Evolutionary conservation across 805 yeast species (phyloP).

Genomic region (Suhomyces prunicola): DNA sequence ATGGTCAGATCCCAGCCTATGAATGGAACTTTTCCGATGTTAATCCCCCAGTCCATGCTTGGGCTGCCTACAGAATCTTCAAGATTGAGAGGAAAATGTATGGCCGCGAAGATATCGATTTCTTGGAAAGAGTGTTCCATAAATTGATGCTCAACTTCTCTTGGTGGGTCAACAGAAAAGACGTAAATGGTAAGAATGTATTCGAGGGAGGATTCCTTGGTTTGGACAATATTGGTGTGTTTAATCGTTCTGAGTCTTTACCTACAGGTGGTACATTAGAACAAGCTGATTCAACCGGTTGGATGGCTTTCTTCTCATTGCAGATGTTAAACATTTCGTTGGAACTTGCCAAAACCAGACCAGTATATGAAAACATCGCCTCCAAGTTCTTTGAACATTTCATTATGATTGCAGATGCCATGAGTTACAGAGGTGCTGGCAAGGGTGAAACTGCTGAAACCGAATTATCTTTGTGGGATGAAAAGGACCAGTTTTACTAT

Average conservation of each 20-base stretch:
- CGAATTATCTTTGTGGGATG: slow-evolving; percentile 74
- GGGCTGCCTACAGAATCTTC: slow-evolving; percentile 87
- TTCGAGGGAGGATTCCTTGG: slow-evolving; percentile 96
- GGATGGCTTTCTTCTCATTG: slow-evolving; percentile 93
- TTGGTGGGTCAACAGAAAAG: slow-evolving; percentile 97
- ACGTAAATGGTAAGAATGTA: slow-evolving; percentile 78
- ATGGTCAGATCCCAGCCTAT: slow-evolving; percentile 96
- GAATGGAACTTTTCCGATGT: slow-evolving; percentile 96
- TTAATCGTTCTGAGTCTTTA: slow-evolving; percentile 87
- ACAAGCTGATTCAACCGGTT: slow-evolving; percentile 95
- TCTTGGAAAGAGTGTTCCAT: slow-evolving; percentile 90
- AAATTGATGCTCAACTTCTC: slow-evolving; percentile 84
- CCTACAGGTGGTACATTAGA: slow-evolving; percentile 90
- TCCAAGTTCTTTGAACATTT: slow-evolving; percentile 93
- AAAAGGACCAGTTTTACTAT: slow-evolving; percentile 81
- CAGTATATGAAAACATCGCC: slow-evolving; percentile 90
- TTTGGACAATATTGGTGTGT: slow-evolving; percentile 86
- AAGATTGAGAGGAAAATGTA: slow-evolving; percentile 84
- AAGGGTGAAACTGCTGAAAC: slow-evolving; percentile 37
- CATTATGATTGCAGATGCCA: slow-evolving; percentile 86
- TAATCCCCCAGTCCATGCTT: slow-evolving; percentile 97
- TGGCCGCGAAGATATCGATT: slow-evolving; percentile 75
- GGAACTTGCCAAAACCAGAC: slow-evolving; percentile 80
- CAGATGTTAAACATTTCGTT: slow-evolving; percentile 91
- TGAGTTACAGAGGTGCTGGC: slow-evolving; percentile 61